These are phyloP conservation scores for Trichoderma atrobrunneum DNA, from an alignment of 2,329 filamentous ascomycete genomes.

Conservation along the genomic window DNA sequence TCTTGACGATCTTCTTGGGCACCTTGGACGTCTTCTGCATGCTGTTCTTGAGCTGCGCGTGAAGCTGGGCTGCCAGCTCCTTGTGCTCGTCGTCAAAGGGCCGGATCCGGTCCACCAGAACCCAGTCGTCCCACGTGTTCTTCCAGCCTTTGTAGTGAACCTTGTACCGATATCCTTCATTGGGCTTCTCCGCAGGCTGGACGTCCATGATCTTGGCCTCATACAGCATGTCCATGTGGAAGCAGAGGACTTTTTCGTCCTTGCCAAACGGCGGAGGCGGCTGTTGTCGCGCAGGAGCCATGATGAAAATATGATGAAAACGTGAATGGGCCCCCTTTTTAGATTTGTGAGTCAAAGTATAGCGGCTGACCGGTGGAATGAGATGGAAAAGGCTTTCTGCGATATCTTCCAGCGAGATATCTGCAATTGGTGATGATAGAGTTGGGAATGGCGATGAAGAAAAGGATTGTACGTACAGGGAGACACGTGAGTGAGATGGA, in stretches of 20 bases:
- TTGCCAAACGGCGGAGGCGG: conserved; percentile 55
- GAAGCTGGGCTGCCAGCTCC: conserved; percentile 74
- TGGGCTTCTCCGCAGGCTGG: conserved; percentile 65
- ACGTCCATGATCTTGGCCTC: conserved; percentile 93
- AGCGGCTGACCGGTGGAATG: not conserved
- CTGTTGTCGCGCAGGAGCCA: conserved; percentile 45
- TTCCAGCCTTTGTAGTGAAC: conserved; percentile 99
- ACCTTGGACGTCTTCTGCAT: conserved; percentile 54
- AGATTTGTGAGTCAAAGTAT: not conserved
- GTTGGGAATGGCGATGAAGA: not conserved
- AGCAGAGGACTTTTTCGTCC: conserved; percentile 94
- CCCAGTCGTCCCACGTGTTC: conserved; percentile 99
- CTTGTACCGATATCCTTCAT: conserved; percentile 74
- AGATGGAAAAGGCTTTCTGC: not conserved
- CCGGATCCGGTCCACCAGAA: conserved; percentile 85
- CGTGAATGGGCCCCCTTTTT: not conserved
- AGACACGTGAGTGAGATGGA: conserved; percentile 18
- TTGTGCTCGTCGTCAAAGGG: conserved; percentile 95
- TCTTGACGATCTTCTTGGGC: conserved; percentile 45
- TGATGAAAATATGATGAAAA: conserved; percentile 25
- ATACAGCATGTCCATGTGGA: conserved; percentile 95
- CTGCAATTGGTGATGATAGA: not conserved
- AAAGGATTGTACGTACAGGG: conserved; percentile 1
- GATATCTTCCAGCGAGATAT: not conserved
- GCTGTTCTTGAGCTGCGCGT: conserved; percentile 63